Conservation (phyloP, 2,329 filamentous ascomycete genomes). For the Claviceps sp. region DNA sequence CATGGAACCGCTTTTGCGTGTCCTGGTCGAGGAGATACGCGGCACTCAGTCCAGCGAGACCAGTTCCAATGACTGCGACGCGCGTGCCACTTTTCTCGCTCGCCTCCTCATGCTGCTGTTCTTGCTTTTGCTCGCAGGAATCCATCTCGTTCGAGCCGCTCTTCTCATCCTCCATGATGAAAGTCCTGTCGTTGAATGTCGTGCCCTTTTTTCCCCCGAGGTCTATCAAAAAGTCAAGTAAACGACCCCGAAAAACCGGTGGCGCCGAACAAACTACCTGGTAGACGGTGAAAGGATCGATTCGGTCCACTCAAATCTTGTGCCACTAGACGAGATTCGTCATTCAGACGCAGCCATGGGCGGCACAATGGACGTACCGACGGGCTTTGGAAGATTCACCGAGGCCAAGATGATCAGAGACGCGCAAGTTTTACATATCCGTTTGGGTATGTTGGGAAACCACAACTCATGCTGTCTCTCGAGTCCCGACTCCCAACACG, state of each 20-base stretch:
- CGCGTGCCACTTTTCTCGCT: not conserved
- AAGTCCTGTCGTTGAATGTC: not conserved
- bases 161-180: not conserved
- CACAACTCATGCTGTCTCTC: too few relatives aligned
- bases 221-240: too few relatives aligned
- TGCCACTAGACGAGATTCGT: not conserved
- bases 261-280: too few relatives aligned
- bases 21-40: slow-evolving; percentile 23
- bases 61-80: slow-evolving; percentile 23
- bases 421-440: too few relatives aligned
- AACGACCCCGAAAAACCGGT: too few relatives aligned
- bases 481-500: too few relatives aligned
- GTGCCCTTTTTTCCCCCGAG: too few relatives aligned
- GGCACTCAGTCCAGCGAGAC: slow-evolving; percentile 23
- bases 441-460: too few relatives aligned
- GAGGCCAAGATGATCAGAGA: too few relatives aligned
- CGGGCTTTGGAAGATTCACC: too few relatives aligned
- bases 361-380: too few relatives aligned
- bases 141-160: not conserved
- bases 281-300: not conserved
- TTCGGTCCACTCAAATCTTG: not conserved
- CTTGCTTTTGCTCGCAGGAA: not conserved
- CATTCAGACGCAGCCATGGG: not conserved
- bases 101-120: not conserved
- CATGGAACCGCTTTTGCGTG: slow-evolving; percentile 14